Percentiles rank a stretch among this genome's conserved stretches.
Conservation (phyloP, 805 yeast genomes). For the Pichia gijzeniarum region DNA sequence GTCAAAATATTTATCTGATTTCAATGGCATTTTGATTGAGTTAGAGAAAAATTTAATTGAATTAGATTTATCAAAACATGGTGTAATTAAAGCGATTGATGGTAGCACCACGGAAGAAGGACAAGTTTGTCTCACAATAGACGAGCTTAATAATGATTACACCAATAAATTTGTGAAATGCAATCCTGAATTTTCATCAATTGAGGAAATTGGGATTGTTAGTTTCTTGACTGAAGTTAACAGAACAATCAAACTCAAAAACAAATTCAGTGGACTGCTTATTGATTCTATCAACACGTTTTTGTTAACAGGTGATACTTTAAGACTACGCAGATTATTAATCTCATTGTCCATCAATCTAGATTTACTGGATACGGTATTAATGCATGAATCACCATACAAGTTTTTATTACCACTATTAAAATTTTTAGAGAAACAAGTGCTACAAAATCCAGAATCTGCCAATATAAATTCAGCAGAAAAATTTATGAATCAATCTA, state of each 20-base stretch:
- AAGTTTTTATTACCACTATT: conserved; percentile 39
- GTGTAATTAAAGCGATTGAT: conserved; percentile 12
- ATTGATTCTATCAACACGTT: conserved; percentile 31
- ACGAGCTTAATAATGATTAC: conserved; percentile 16
- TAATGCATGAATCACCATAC: conserved; percentile 38
- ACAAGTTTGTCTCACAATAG: conserved; percentile 1
- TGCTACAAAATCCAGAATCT: conserved; percentile 17
- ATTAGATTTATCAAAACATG: conserved; percentile 19
- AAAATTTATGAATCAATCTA: conserved; percentile 14
- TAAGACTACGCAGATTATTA: conserved; percentile 44
- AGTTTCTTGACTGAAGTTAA: conserved; percentile 43
- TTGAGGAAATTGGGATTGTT: conserved; percentile 48
- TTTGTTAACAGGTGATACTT: conserved; percentile 34
- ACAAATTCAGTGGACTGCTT: conserved; percentile 34
- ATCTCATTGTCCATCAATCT: conserved; percentile 43
- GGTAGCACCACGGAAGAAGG: conserved; percentile 1
- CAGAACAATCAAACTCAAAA: conserved; percentile 38
- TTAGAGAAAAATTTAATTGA: conserved; percentile 19
- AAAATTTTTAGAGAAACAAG: conserved; percentile 43
- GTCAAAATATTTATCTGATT: conserved; percentile 7
- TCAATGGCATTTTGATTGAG: conserved; percentile 14
- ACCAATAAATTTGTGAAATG: conserved; percentile 28
- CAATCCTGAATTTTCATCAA: conserved; percentile 42
- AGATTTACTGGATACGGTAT: conserved; percentile 36
- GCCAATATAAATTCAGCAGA: conserved; percentile 11